These are phyloP conservation scores for Penicilliopsis zonata DNA, from an alignment of 495 filamentous ascomycete species.

Conservation along the genomic window DNA sequence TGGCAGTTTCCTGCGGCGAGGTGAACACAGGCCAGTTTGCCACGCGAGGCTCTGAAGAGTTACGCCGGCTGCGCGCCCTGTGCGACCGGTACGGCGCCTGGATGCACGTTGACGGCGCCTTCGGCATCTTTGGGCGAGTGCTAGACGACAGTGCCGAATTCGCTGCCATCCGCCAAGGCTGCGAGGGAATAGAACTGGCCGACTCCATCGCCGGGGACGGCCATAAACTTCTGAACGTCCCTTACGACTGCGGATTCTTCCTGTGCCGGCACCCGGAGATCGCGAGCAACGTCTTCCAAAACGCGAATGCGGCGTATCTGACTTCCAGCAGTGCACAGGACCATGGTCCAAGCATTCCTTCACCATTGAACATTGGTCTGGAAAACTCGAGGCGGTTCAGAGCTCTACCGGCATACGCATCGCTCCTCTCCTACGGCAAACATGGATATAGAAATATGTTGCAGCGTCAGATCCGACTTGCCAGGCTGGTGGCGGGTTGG, in stretches of 20 bases:
- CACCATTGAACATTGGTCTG: constrained; percentile 76
- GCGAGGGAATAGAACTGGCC: constrained; percentile 63
- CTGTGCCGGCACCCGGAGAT: constrained; percentile 50
- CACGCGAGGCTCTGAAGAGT: constrained; percentile 42
- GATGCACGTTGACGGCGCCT: constrained; percentile 88
- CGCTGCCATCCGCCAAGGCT: constrained; percentile 35
- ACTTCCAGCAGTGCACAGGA: constrained; percentile 21
- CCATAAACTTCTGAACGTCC: constrained; percentile 92
- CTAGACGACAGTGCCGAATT: constrained; percentile 51
- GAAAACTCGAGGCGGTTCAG: constrained; percentile 90
- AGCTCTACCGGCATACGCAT: constrained; percentile 78
- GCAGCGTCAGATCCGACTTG: constrained; percentile 55
- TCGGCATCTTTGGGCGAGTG: constrained; percentile 70
- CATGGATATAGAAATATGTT: constrained; percentile 62
- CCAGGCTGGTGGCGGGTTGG: constrained; percentile 52
- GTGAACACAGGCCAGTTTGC: constrained; percentile 87
- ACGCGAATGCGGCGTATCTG: constrained; percentile 80
- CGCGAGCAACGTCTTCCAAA: constrained; percentile 57
- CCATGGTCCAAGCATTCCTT: constrained; percentile 42
- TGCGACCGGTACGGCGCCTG: constrained; percentile 69
- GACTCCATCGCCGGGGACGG: constrained; percentile 81
- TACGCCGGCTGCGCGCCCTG: constrained; percentile 50
- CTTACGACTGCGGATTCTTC: constrained; percentile 91
- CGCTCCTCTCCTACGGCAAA: constrained; percentile 61
- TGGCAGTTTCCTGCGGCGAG: constrained; percentile 73